Conservation (phyloP, 2,329 filamentous ascomycete genomes). For the Cercospora sp. region DNA sequence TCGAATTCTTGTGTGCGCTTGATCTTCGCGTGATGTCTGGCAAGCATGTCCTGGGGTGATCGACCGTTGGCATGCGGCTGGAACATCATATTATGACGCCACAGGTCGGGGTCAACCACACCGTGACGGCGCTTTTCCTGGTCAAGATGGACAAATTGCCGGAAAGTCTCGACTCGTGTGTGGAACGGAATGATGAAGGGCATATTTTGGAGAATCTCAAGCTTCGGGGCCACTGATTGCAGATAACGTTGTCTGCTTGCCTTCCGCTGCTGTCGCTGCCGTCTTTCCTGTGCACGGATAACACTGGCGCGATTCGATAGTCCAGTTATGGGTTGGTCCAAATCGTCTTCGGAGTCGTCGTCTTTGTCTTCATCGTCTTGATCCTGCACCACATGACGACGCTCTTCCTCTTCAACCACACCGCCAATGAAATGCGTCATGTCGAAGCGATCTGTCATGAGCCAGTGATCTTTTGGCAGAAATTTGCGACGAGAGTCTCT, state of each 20-base stretch:
- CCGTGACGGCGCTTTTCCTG: conserved; percentile 69
- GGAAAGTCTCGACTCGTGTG: conserved; percentile 87
- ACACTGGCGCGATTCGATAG: conserved; percentile 20
- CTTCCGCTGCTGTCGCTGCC: conserved; percentile 65
- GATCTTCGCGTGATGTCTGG: conserved; percentile 72
- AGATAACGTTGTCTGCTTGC: conserved; percentile 69
- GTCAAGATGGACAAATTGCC: conserved; percentile 85
- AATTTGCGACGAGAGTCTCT: conserved; percentile 87
- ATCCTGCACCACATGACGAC: conserved; percentile 65
- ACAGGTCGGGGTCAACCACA: conserved; percentile 69
- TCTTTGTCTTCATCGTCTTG: conserved; percentile 62
- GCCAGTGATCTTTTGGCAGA: conserved; percentile 80
- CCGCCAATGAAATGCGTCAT: conserved; percentile 82
- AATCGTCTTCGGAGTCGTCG: conserved; percentile 47
- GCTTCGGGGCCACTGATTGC: conserved; percentile 76
- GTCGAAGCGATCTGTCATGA: conserved; percentile 86
- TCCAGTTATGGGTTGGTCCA: conserved; percentile 40
- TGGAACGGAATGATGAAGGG: conserved; percentile 95
- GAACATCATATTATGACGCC: conserved; percentile 58
- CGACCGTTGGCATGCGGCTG: conserved; percentile 31
- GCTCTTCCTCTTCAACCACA: conserved; percentile 84
- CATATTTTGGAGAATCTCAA: conserved; percentile 93
- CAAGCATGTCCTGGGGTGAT: conserved; percentile 47
- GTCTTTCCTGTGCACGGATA: conserved; percentile 51
- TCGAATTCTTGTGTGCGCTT: conserved; percentile 76